Evolutionary conservation across 495 filamentous ascomycete species (phyloP), one percentile per base, ranked within the genome.

Genomic region (Tuber brumale): DNA sequence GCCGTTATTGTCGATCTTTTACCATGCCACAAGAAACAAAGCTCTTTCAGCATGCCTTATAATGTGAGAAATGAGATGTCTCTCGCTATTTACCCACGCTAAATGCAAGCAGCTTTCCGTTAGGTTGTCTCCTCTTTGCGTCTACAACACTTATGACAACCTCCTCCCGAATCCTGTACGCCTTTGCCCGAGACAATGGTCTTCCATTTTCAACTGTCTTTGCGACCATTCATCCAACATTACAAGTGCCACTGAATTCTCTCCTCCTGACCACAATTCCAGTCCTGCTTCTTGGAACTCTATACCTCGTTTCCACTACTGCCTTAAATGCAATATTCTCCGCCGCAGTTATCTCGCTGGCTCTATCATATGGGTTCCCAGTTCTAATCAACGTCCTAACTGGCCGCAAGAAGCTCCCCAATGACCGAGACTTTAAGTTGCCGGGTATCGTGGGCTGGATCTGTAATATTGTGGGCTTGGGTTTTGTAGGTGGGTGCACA

Each of bases 101-200:
- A 85, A 84, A 35, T 84, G 84, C 69, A 35, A 8, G 19, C 31
- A 89, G 88, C 69, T 89, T 94, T 81, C 92, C 92, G 0, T 85
- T 94, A 31, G 83, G 91, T 23, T 93, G 91, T 80, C 87, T 93
- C 74, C 83, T 94, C 0, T 93, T 94, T 80, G 91, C 91, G 10
- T 87, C 88, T 3, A 91, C 87, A 3, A 89, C 87, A 21, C 90
- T 94, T 78, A 92, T 93, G 90, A 92, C 91, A 5, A 93, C 92
- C 16, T 90, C 88, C 72, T 91, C 88, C 76, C 89, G 92, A 19
- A 93, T 94, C 91, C 89, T 89, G 43, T 94, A 91, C 76, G 91
- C 92, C 2, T 94, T 94, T 78, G 89, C 89, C 42, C 88, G 92
- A 77, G 92, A 94, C 78, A 88, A 90, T 19, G 92, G 91, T 37